A percentile compares a stretch with the other conserved stretches of the same genome.
Evolutionary conservation across 139 green algal species (phyloP).

Genomic region (Desmodesmus armatus): DNA sequence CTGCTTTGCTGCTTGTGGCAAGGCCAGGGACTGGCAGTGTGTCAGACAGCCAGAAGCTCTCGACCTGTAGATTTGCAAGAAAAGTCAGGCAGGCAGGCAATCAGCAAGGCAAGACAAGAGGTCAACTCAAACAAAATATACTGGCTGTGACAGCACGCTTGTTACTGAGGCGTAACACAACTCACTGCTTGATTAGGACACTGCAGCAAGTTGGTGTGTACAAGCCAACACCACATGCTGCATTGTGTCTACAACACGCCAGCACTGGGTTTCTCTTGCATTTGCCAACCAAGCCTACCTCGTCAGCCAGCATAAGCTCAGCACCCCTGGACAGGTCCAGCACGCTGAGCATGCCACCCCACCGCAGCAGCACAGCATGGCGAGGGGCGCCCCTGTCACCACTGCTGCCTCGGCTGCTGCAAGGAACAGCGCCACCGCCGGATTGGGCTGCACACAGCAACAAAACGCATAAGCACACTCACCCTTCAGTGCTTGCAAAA

Average conservation of each 20-base stretch:
- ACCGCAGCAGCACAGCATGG: slow-evolving; percentile 87
- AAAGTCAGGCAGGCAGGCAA: neutral
- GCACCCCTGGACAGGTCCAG: slow-evolving; percentile 86
- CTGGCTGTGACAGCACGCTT: no score
- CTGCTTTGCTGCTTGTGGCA: slow-evolving; percentile 37
- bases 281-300: slow-evolving; percentile 22
- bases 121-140: no score
- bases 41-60: slow-evolving; percentile 84
- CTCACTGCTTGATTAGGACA: no score
- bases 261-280: no score
- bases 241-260: no score
- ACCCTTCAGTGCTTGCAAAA: no score
- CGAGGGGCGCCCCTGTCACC: neutral
- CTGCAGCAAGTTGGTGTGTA: no score
- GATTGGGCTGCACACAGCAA: neutral
- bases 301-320: slow-evolving; percentile 65
- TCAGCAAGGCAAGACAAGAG: neutral
- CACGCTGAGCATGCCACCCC: slow-evolving; percentile 85
- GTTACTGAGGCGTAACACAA: no score
- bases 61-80: slow-evolving; percentile 67
- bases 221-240: no score
- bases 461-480: no score
- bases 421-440: neutral
- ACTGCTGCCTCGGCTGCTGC: neutral
- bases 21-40: slow-evolving; percentile 6